phyloP scores from a whole-genome alignment of 2,329 filamentous ascomycete species.

The Tolypocladium capitatum region DNA sequence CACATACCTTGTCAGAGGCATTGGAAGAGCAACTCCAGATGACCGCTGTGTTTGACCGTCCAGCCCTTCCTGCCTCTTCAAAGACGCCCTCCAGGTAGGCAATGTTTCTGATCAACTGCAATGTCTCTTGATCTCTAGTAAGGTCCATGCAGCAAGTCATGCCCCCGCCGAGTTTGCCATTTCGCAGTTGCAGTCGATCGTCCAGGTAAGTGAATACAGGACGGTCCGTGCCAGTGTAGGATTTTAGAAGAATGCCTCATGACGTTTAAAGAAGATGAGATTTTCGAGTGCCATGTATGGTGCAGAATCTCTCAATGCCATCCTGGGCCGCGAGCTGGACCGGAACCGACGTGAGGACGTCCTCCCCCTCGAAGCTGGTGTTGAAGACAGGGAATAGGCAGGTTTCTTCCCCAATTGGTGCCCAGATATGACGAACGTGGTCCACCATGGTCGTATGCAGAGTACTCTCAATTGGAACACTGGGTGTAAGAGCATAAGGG shows the following conservation, averaged over 20 bases:
- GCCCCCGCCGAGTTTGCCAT: not conserved
- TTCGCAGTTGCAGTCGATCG: not conserved
- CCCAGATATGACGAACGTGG: not conserved
- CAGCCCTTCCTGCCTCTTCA: not conserved
- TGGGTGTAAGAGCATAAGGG: not conserved
- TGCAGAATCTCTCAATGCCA: not conserved
- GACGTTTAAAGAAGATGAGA: not conserved
- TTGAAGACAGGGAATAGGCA: slow-evolving; percentile 2
- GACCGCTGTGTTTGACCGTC: not conserved
- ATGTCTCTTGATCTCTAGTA: not conserved
- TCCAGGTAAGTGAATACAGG: slow-evolving; percentile 1
- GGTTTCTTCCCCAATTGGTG: not conserved
- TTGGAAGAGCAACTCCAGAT: not conserved
- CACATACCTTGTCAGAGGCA: not conserved
- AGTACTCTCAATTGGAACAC: not conserved
- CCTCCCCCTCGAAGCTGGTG: not conserved
- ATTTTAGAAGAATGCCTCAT: slow-evolving; percentile 1
- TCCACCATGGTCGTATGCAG: not conserved
- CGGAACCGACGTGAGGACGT: not conserved
- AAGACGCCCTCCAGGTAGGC: not conserved
- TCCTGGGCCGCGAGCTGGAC: not conserved
- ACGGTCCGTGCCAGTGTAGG: not conserved
- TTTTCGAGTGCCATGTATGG: not conserved
- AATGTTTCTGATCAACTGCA: not conserved
- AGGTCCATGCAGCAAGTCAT: not conserved